phyloP scores from a whole-genome alignment of 345 rosid genomes.

The Euphorbia pulcherrima region DNA sequence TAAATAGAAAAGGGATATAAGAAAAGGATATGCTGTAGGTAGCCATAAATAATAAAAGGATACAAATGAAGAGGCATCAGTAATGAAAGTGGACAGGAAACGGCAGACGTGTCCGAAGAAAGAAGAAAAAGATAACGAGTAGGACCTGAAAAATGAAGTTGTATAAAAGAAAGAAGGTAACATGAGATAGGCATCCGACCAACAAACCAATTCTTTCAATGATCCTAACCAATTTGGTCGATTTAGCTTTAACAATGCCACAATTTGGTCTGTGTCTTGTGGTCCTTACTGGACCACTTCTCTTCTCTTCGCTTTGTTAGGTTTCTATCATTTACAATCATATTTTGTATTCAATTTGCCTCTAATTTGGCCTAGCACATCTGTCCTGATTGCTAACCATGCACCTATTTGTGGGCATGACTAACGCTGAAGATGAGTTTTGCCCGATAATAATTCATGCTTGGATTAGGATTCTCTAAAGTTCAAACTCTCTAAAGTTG shows the following conservation, averaged over 20 bases:
- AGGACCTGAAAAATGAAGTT: neutral
- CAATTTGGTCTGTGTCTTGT: neutral
- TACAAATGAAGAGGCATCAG: neutral
- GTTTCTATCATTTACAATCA: conserved; percentile 26
- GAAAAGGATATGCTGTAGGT: no score
- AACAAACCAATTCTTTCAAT: conserved; percentile 22
- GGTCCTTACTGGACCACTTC: conserved; percentile 22
- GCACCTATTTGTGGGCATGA: no score
- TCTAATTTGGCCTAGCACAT: neutral
- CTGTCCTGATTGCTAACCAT: conserved; percentile 5
- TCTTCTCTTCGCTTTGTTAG: no score
- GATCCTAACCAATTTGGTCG: conserved; percentile 13
- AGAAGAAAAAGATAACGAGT: neutral
- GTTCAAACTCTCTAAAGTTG: no score
- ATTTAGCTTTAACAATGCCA: neutral
- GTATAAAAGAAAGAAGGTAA: neutral
- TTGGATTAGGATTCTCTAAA: no score
- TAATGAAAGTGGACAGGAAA: neutral
- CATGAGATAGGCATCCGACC: conserved; percentile 19
- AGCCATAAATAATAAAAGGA: neutral
- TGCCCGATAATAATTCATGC: no score
- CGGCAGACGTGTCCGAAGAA: neutral
- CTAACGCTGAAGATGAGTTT: no score
- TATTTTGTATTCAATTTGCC: conserved; percentile 5
- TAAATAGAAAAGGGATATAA: no score